Evolutionary conservation across 2,329 filamentous ascomycete species (phyloP), one percentile per base, ranked within the genome.

Genomic region (Fusarium albosuccineum): DNA sequence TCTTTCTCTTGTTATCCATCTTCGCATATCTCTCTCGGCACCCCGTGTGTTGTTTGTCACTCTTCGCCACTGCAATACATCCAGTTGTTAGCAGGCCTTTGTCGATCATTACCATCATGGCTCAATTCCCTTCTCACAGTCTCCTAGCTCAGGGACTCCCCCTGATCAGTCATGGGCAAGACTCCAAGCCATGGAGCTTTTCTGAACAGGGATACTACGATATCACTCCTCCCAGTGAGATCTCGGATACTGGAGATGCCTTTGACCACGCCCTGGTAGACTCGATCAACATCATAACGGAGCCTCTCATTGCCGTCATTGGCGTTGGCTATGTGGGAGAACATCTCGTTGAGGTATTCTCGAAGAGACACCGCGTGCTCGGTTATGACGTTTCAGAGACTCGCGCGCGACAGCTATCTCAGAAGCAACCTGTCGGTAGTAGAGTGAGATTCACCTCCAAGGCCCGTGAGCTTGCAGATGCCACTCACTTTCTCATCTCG

Each of bases 241-340:
- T 73, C 29, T 73, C 67, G 8, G 75, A 76, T n/a, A 46, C 66
- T 5, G 70, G 72, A 8, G 67, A 71, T 46, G 67, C 44, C 13
- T 67, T 67, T 22, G 44, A 45, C 9, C 49, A 36, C 9, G 45
- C 58, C 4, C 41, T 45, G 0, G 9, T 59, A 6, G 57, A 60
- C 16, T 37, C 64, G 26, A 65, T 71, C 42, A 57, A 68, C 33
- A 7, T 46, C 6, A 40, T 36, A 5, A 39, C 46, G 14, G 70
- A 77, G 5, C 77, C 81, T 8, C 60, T 81, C 6, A 79, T 86
- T 4, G 83, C 82, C 52, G 78, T 86, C 33, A 82, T 86, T 27
- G 84, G 84, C 4, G 82, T 86, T 14, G 85, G 84, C 40, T 86
- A 86, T 68, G 83, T 86, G 5, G 84, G 84, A 8, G 78, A 80